Percentiles rank a stretch among this genome's conserved stretches.
Conservation (phyloP, 148 eudicot genomes). For the Nepenthes gracilis region DNA sequence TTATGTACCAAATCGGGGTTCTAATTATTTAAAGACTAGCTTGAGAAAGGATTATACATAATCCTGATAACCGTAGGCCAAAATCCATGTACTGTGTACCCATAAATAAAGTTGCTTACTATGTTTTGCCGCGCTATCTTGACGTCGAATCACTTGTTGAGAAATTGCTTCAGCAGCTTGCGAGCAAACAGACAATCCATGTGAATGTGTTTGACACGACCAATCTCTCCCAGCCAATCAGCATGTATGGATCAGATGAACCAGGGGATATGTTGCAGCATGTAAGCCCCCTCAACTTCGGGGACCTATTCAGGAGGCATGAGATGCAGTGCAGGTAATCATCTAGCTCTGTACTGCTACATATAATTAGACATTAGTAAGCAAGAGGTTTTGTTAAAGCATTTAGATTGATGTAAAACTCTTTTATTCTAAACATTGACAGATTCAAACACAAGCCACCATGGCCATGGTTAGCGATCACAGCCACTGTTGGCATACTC, state of each 20-base stretch:
- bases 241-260: slow-evolving; percentile 51
- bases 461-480: slow-evolving; percentile 44
- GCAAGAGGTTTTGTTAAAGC: not conserved
- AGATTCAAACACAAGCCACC: slow-evolving; percentile 56
- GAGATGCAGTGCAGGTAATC: slow-evolving; percentile 68
- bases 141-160: slow-evolving; percentile 56
- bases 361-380: not conserved
- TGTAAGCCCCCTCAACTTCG: slow-evolving; percentile 51
- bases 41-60: too few relatives aligned
- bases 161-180: slow-evolving; percentile 62
- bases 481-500: slow-evolving; percentile 25
- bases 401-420: not conserved
- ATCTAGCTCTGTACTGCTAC: not conserved
- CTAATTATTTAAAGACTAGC: too few relatives aligned
- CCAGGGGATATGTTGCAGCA: slow-evolving; percentile 24
- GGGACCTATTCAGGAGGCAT: slow-evolving; percentile 54
- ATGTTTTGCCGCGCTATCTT: too few relatives aligned
- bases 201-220: slow-evolving; percentile 57
- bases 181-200: slow-evolving; percentile 58
- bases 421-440: slow-evolving; percentile 5
- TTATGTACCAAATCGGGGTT: too few relatives aligned
- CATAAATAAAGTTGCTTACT: too few relatives aligned
- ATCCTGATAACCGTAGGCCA: too few relatives aligned
- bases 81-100: too few relatives aligned
- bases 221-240: slow-evolving; percentile 39